Evolutionary conservation across 441 rosid species (phyloP).

Genomic region (Brassica balearica): DNA sequence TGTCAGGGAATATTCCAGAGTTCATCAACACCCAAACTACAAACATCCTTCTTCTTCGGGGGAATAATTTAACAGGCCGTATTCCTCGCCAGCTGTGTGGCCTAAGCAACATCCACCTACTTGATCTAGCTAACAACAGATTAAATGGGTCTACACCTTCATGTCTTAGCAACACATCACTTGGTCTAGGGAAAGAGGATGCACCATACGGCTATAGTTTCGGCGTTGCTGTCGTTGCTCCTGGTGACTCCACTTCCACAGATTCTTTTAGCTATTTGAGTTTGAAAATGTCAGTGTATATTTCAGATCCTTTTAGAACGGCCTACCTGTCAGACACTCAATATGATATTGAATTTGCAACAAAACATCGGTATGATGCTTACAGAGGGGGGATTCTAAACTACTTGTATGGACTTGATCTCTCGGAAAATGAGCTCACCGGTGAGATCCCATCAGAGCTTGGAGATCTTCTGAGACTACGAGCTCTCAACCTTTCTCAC

Average conservation of each 20-base stretch:
- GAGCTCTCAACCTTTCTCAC: slow-evolving; percentile 33
- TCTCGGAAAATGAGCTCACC: slow-evolving; percentile 29
- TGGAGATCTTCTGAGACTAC: slow-evolving; percentile 10
- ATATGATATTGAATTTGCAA: slow-evolving; percentile 7
- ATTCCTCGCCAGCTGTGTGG: slow-evolving; percentile 33
- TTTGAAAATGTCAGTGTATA: not conserved
- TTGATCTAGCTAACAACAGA: slow-evolving; percentile 8
- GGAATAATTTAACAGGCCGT: slow-evolving; percentile 15
- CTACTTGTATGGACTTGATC: slow-evolving; percentile 19
- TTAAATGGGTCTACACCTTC: slow-evolving; percentile 36
- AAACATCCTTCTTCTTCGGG: slow-evolving; percentile 17
- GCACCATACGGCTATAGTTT: not conserved
- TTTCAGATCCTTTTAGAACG: not conserved
- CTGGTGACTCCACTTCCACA: slow-evolving; percentile 1
- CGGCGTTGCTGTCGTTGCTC: not conserved
- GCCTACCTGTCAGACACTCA: not conserved
- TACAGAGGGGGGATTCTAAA: not conserved
- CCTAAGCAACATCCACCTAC: not conserved
- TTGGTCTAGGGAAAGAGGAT: not conserved
- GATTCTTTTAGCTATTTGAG: not conserved
- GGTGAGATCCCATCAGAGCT: slow-evolving; percentile 38
- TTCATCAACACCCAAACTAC: not conserved
- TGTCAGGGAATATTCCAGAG: slow-evolving; percentile 27
- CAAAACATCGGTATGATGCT: slow-evolving; percentile 26
- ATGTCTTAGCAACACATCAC: slow-evolving; percentile 31